Percentiles rank a stretch among this genome's conserved stretches.
Conservation (phyloP, 2,329 filamentous ascomycete genomes). For the Fusarium duplospermum region DNA sequence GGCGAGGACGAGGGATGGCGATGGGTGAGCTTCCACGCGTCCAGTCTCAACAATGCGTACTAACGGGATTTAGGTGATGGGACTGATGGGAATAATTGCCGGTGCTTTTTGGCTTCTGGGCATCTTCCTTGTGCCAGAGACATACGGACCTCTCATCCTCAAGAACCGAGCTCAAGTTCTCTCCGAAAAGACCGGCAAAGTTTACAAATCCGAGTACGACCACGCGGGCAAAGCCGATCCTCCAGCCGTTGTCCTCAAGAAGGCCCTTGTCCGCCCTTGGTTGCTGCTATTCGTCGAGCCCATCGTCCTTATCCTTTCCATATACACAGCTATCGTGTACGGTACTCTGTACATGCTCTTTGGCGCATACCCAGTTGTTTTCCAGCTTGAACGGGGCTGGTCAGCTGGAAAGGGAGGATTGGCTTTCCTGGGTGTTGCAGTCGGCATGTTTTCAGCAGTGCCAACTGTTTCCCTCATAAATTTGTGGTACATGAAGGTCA, state of each 20-base stretch:
- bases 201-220: constrained; percentile 64
- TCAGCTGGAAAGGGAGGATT: constrained; percentile 67
- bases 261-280: constrained; percentile 71
- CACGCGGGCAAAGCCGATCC: constrained; percentile 56
- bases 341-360: constrained; percentile 67
- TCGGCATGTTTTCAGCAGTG: constrained; percentile 70
- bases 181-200: constrained; percentile 63
- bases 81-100: constrained; percentile 70
- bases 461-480: constrained; percentile 64
- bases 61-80: constrained; percentile 59
- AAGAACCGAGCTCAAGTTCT: constrained; percentile 63
- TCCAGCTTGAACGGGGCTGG: constrained; percentile 68
- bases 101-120: constrained; percentile 67
- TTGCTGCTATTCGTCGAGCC: constrained; percentile 73
- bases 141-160: constrained; percentile 68
- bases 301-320: constrained; percentile 71
- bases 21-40: constrained; percentile 52
- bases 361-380: constrained; percentile 70
- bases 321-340: constrained; percentile 72
- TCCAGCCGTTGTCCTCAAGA: constrained; percentile 61
- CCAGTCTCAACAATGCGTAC: not conserved
- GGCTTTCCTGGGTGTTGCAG: constrained; percentile 72
- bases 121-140: constrained; percentile 65
- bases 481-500: constrained; percentile 60
- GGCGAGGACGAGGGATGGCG: constrained; percentile 70